A percentile compares a stretch with the other conserved stretches of the same genome.
These are phyloP conservation scores for Trichoderma asperelloides DNA, from an alignment of 495 filamentous ascomycete genomes.

Conservation along the genomic window DNA sequence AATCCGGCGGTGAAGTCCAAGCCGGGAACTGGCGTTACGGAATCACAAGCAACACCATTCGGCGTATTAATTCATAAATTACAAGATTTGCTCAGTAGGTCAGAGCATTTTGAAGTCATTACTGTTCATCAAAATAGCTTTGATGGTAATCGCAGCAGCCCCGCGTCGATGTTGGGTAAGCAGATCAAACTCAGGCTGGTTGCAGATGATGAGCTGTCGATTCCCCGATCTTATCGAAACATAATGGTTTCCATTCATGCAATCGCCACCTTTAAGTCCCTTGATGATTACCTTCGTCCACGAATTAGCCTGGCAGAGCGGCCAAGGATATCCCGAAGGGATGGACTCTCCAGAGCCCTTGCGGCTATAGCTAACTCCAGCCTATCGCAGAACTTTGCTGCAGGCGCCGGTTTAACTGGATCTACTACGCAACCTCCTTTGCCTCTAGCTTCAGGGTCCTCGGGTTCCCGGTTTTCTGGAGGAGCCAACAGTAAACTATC, in stretches of 20 bases:
- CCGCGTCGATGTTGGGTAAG: conserved; percentile 91
- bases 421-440: conserved; percentile 24
- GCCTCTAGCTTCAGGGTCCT: conserved; percentile 15
- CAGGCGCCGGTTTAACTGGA: conserved; percentile 32
- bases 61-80: conserved; percentile 88
- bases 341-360: conserved; percentile 57
- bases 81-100: conserved; percentile 89
- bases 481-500: conserved; percentile 29
- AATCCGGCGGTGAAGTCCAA: conserved; percentile 51
- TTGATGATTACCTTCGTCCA: conserved; percentile 93
- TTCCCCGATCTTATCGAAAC: conserved; percentile 75
- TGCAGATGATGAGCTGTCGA: conserved; percentile 83
- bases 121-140: conserved; percentile 91
- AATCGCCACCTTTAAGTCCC: conserved; percentile 92
- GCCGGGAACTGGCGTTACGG: conserved; percentile 51
- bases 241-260: conserved; percentile 99
- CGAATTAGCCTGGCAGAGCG: conserved; percentile 79
- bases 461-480: conserved; percentile 31
- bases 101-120: conserved; percentile 95
- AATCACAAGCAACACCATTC: conserved; percentile 69
- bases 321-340: conserved; percentile 60
- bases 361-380: conserved; percentile 73
- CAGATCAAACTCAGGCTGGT: conserved; percentile 84
- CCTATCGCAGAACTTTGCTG: conserved; percentile 24
- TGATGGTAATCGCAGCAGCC: conserved; percentile 85